Percentiles rank a stretch among this genome's conserved stretches.
These are phyloP conservation scores for Yarrowia bubula DNA, from an alignment of 805 yeast species.

Conservation along the genomic window DNA sequence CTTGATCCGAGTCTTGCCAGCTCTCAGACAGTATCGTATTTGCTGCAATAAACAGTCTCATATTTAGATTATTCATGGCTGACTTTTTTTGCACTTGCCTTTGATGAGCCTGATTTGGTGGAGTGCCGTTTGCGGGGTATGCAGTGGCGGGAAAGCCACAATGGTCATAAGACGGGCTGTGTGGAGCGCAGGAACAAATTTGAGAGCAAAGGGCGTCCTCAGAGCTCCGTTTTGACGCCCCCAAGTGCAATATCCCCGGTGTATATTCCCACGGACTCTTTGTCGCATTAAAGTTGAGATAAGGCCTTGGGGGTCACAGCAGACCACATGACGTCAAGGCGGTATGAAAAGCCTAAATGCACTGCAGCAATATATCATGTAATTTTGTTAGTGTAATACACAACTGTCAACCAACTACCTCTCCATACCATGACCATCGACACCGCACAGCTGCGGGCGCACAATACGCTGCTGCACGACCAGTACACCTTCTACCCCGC, in stretches of 20 bases:
- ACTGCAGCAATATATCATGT: constrained; percentile 15
- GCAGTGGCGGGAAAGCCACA: background rate
- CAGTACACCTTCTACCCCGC: constrained; percentile 24
- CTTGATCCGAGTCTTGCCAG: no score
- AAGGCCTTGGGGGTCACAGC: background rate
- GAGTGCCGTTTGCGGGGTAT: constrained; percentile 2
- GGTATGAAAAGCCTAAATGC: background rate
- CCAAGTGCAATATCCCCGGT: no score
- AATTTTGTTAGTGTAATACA: constrained; percentile 1
- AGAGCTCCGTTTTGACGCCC: background rate
- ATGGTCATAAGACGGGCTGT: no score
- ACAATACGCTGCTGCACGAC: constrained; percentile 23
- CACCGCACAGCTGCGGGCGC: constrained; percentile 22
- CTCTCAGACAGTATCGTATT: no score
- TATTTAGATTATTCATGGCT: background rate
- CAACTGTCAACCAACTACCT: background rate
- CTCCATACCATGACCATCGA: constrained; percentile 10
- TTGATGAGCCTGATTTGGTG: background rate
- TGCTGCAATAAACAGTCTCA: no score
- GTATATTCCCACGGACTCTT: no score
- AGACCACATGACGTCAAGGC: constrained; percentile 25
- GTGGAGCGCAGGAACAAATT: no score
- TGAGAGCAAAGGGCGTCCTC: no score
- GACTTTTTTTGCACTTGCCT: background rate
- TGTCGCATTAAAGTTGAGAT: constrained; percentile 6